Percentiles rank a stretch among this genome's conserved stretches.
Evolutionary conservation across 306 rosid species (phyloP).

Genomic region (Corylus heterophylla): DNA sequence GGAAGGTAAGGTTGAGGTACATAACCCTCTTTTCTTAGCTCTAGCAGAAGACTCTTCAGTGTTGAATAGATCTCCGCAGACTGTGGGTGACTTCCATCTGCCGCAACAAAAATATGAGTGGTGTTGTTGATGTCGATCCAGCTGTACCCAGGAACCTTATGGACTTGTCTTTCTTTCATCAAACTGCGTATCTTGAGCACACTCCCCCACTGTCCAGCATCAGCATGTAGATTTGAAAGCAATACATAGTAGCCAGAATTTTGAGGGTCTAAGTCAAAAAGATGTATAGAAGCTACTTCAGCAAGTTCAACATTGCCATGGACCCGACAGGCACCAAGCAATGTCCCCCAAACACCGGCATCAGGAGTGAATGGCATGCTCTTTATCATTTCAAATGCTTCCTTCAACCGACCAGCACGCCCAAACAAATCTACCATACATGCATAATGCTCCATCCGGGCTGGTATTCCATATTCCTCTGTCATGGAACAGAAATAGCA

Average conservation of each 20-base stretch:
- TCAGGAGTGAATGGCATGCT: constrained; percentile 77
- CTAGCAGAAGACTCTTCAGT: constrained; percentile 60
- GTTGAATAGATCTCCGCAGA: constrained; percentile 53
- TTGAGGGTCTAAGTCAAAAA: constrained; percentile 64
- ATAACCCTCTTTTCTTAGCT: constrained; percentile 74
- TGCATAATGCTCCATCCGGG: constrained; percentile 79
- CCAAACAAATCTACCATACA: constrained; percentile 80
- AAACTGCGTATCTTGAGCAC: constrained; percentile 61
- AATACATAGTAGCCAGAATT: constrained; percentile 80
- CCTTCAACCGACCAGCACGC: constrained; percentile 62
- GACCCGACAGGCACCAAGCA: constrained; percentile 83
- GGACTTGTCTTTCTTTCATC: constrained; percentile 77
- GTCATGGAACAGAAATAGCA: constrained; percentile 63
- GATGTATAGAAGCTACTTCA: constrained; percentile 56
- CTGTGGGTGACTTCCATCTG: constrained; percentile 66
- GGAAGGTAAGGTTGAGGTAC: constrained; percentile 72
- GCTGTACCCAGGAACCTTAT: constrained; percentile 74
- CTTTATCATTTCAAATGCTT: constrained; percentile 69
- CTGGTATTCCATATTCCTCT: constrained; percentile 51
- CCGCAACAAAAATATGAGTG: constrained; percentile 73
- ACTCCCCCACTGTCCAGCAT: constrained; percentile 68
- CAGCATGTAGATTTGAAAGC: constrained; percentile 72
- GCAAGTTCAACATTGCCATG: constrained; percentile 79
- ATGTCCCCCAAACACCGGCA: constrained; percentile 87
- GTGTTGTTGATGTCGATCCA: constrained; percentile 74